Conservation (phyloP, 495 filamentous ascomycete genomes). For the Lasiosphaeria hispida region DNA sequence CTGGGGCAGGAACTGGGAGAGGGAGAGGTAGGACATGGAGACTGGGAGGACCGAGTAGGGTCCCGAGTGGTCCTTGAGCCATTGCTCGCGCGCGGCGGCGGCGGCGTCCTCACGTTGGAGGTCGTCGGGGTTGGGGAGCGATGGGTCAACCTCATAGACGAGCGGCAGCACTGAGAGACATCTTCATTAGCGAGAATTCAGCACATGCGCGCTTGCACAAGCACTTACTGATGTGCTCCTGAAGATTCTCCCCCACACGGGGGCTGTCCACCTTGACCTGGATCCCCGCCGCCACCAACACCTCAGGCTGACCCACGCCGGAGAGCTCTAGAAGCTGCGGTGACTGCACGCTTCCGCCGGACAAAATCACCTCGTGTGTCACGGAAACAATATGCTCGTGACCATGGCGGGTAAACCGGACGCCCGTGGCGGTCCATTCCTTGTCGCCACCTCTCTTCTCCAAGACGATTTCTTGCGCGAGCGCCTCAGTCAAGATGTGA, state of each 20-base stretch:
- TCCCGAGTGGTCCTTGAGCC: slow-evolving; percentile 13
- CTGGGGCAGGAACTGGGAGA: slow-evolving; percentile 35
- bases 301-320: no score
- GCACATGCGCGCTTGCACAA: background rate
- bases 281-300: slow-evolving; percentile 42
- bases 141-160: slow-evolving; percentile 49
- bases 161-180: slow-evolving; percentile 38
- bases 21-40: slow-evolving; percentile 48
- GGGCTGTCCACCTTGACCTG: slow-evolving; percentile 42
- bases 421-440: no score
- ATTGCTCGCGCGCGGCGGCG: slow-evolving; percentile 22
- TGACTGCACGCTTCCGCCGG: no score
- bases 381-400: no score
- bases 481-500: no score
- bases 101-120: slow-evolving; percentile 22
- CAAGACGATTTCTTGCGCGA: no score
- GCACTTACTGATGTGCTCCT: slow-evolving; percentile 46
- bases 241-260: slow-evolving; percentile 56
- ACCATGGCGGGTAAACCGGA: no score
- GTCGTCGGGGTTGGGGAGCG: slow-evolving; percentile 40
- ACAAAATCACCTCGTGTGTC: no score
- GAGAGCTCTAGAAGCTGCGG: no score
- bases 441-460: no score
- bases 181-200: background rate
- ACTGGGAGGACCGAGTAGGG: slow-evolving; percentile 29